phyloP scores from a whole-genome alignment of 2,329 filamentous ascomycete species.

The Phaeosphaeria sp. region DNA sequence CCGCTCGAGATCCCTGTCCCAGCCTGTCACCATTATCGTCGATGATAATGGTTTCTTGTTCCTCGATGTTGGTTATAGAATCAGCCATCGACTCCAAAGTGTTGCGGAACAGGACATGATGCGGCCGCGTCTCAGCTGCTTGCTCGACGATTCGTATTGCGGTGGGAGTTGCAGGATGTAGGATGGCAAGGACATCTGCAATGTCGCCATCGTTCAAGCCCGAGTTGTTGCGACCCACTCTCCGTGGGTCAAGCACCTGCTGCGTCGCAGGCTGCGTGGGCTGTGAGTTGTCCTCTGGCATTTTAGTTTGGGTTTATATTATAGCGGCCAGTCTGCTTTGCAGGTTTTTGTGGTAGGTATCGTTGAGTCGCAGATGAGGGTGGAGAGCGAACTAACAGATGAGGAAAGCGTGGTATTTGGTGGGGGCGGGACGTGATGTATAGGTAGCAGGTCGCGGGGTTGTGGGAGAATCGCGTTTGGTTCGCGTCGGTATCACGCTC shows the following conservation, averaged over 20 bases:
- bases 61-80: constrained; percentile 45
- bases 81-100: constrained; percentile 52
- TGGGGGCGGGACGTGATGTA: not conserved
- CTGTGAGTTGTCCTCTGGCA: constrained; percentile 36
- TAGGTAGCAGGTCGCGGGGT: not conserved
- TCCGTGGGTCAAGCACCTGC: constrained; percentile 78
- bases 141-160: constrained; percentile 74
- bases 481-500: constrained; percentile 2
- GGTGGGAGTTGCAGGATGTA: constrained; percentile 77
- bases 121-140: constrained; percentile 59
- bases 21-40: constrained; percentile 45
- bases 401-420: not conserved
- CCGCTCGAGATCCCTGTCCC: constrained; percentile 25
- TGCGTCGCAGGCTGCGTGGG: constrained; percentile 74
- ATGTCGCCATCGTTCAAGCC: constrained; percentile 83
- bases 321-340: not conserved
- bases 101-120: constrained; percentile 62
- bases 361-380: not conserved
- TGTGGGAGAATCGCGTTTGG: not conserved
- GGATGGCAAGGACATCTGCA: constrained; percentile 85
- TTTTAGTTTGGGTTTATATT: constrained; percentile 5
- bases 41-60: constrained; percentile 57
- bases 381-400: not conserved
- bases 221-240: constrained; percentile 79
- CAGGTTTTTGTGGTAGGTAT: not conserved